Evolutionary conservation across 2,329 filamentous ascomycete genomes (phyloP), one percentile per base, ranked within the genome.

Genomic region (Polychaeton citri): DNA sequence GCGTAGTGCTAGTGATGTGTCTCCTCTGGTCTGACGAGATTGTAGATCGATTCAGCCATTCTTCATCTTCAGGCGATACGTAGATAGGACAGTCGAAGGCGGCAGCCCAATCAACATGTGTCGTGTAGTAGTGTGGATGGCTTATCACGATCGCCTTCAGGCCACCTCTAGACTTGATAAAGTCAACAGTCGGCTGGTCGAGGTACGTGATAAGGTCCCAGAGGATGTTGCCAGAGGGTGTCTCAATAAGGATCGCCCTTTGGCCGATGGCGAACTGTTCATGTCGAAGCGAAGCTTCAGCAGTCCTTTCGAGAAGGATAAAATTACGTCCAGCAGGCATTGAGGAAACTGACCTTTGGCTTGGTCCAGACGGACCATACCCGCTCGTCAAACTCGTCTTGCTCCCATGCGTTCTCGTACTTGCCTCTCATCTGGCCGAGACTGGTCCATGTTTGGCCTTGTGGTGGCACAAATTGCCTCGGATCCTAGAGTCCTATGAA

Each of bases 121-220:
- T 81, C 10, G 76, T 76, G 59, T 83, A 90, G 59, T 82, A 92
- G 54, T 92, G 84, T 35, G 84, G 84, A 58, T 92, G 45, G 76
- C 44, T 48, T 36, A 60, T 58, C 0, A 68, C 75, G 32, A 90
- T 86, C 0, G 78, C 81, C 21, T 63, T 62, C 9, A 92, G 51
- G 0, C 80, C 81, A 30, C 82, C 82, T 5, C 76, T 63, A 0
- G 51, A 53, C 5, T 69, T 64, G 47, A 88, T 73, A 34, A 60
- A 63, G 0, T 59, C 51, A 0, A 81, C 57, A 0, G 81, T 87
- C 3, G 67, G 66, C 2, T 68, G 58, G 52, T 87, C 79, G 3
- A 90, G 61, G 43, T 76, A 73, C 0, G 81, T 70, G 38, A 90
- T 64, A 42, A 79, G 76, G 57, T 90, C 84, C 83, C 83, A 92